Evolutionary conservation across 768 basidiomycete genomes (phyloP).

Genomic region (Gloeopeniophorella convolvens): DNA sequence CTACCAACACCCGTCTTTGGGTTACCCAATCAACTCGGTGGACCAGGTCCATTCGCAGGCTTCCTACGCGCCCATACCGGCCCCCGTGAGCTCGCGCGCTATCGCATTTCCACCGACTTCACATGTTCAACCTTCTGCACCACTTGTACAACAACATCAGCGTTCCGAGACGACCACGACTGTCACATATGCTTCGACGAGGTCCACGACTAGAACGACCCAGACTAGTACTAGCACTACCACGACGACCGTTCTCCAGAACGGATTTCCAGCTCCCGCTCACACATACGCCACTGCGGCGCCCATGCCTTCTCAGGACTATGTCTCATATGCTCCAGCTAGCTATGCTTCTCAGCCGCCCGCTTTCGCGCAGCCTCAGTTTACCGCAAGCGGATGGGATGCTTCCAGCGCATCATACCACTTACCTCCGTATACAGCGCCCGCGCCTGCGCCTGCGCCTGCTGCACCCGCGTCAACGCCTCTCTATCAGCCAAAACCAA

Average conservation of each 20-base stretch:
- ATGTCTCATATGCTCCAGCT: not conserved
- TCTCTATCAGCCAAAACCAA: constrained; percentile 14
- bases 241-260: not conserved
- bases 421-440: not conserved
- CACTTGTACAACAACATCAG: not conserved
- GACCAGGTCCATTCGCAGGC: not conserved
- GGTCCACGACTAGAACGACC: not conserved
- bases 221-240: constrained; percentile 1
- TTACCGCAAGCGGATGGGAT: not conserved
- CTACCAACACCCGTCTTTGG: not conserved
- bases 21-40: not conserved
- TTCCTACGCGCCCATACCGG: not conserved
- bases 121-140: not conserved
- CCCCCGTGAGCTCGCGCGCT: not conserved
- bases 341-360: not conserved
- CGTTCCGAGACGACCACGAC: constrained; percentile 2
- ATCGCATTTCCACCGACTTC: not conserved
- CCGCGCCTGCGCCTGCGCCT: not conserved
- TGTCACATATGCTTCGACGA: not conserved
- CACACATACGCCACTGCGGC: not conserved
- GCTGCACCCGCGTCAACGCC: not conserved
- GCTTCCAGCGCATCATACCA: not conserved
- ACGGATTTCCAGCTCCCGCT: not conserved
- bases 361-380: not conserved
- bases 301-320: not conserved